A percentile compares a stretch with the other conserved stretches of the same genome.
Conservation (phyloP, 2,329 filamentous ascomycete species). For the Tolypocladium endophyticum region DNA sequence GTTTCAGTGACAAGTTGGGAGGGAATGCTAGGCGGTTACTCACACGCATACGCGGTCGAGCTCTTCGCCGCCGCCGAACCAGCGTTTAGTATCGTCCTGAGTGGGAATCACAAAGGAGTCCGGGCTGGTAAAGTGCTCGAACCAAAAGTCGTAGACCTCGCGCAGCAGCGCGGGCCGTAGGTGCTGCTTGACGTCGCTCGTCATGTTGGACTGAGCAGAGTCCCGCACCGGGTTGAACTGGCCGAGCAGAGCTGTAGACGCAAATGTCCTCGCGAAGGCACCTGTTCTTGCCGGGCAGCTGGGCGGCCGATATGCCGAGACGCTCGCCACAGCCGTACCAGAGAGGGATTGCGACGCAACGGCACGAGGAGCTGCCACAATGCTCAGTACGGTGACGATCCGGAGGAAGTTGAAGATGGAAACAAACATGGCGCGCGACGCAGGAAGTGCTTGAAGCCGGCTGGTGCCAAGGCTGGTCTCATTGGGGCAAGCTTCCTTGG, state of each 20-base stretch:
- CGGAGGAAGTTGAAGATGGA: background rate
- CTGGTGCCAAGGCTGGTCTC: background rate
- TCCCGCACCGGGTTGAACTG: background rate
- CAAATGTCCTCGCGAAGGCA: background rate
- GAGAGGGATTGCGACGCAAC: background rate
- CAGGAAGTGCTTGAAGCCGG: background rate
- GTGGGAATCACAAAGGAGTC: conserved; percentile 16
- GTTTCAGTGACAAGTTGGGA: background rate
- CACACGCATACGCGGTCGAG: conserved; percentile 25
- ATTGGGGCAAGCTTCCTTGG: background rate
- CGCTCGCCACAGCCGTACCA: background rate
- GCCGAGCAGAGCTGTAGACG: background rate
- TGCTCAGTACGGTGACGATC: background rate
- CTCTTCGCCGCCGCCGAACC: conserved; percentile 23
- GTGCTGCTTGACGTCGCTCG: conserved; percentile 5
- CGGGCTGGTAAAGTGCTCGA: conserved; percentile 19
- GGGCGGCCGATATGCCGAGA: background rate
- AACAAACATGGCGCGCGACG: background rate
- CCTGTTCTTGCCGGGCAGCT: background rate
- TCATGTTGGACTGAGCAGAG: background rate
- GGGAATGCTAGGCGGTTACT: conserved; percentile 3
- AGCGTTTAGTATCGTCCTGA: conserved; percentile 15
- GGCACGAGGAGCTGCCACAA: background rate
- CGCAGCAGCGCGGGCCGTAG: conserved; percentile 19
- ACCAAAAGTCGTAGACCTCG: conserved; percentile 26